phyloP scores from a whole-genome alignment of 352 stramenopile genomes.

The Nannochloropsis limnetica region DNA sequence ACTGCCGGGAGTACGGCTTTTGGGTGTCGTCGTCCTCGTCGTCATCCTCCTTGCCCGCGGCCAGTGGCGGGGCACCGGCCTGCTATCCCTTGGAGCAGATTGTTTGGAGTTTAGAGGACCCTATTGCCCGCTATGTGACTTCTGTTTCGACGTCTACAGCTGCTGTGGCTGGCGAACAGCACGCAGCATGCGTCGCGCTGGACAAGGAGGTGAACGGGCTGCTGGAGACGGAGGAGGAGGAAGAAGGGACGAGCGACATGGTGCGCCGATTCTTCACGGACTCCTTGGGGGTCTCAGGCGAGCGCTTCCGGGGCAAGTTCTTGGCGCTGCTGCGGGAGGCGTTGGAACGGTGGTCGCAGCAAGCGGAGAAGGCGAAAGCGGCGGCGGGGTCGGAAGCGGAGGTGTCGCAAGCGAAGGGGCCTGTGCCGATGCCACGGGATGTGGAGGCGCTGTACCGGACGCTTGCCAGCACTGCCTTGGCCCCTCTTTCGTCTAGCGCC shows the following conservation, averaged over 20 bases:
- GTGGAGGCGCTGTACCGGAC: conserved; percentile 1
- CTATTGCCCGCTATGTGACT: neutral
- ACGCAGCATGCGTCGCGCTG: neutral
- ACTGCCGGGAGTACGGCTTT: conserved; percentile 11
- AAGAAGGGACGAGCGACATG: neutral
- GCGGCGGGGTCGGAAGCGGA: too few species aligned
- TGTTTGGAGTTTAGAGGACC: conserved; percentile 19
- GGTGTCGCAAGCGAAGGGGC: neutral
- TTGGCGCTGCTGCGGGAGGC: neutral
- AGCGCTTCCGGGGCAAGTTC: neutral
- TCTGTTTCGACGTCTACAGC: neutral
- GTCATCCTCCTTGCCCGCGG: neutral
- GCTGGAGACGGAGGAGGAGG: neutral
- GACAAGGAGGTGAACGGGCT: neutral
- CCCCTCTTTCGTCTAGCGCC: neutral
- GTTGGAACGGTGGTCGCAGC: conserved; percentile 28
- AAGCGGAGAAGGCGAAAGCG: too few species aligned
- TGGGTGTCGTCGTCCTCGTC: neutral
- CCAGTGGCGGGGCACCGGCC: neutral
- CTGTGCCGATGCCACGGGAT: conserved; percentile 15
- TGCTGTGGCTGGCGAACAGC: neutral
- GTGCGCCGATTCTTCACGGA: neutral
- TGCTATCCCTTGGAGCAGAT: neutral
- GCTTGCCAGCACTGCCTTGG: neutral
- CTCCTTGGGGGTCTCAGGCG: neutral